Base-by-base conservation (phyloP, 768 basidiomycete genomes). In the Nevesoporus exiguus region DNA sequence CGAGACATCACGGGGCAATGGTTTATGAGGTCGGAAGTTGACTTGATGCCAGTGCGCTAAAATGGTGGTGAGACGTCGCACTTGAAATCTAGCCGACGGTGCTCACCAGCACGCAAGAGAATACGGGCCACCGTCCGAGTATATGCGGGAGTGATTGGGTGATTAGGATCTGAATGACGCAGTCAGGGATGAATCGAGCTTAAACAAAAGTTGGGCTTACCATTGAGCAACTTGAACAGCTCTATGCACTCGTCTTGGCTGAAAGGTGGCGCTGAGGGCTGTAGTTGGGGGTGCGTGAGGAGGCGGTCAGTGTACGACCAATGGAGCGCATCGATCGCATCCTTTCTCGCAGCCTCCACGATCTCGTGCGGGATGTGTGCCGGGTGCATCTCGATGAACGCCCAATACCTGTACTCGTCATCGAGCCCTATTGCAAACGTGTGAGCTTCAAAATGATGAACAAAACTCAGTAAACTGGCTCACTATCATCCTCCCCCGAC, bases 241-340 rank as follows among this genome's bases (percentile, higher is more conserved):
- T 90, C 87, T 48, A 86, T 82, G 60, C 88, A 92, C 66, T 93
- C 90, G 15, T 83, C 83, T 54, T 85, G 85, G 7, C 76, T 77
- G 67, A 93, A 92, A 0, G 90, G 88, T 1, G 88, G 79, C 2
- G 82, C 77, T 15, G 79, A 68, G 1, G 78, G 73, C 37, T 50
- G 41, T 3, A 54, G 47, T 24, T 76, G 76, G 11, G 82, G 73
- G 14, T 84, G 77, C 1, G 86, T 84, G 9, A 91, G 76, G 11
- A 91, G 70, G 42, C 84, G 86, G 63, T 91, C 90, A 3, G 90
- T 86, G 71, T 86, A 90, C 9, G 86, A 82, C 90, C 91, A 93
- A 22, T 81, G 87, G 58, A 93, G 73, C 0, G 81, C 80, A 50
- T 92, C 87, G 62, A 86, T 75, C 1, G 90, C 90, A 59, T 93